Evolutionary conservation across 1,139 yeast species (phyloP), one percentile per base, ranked within the genome.

Genomic region (Candida mesenterica): DNA sequence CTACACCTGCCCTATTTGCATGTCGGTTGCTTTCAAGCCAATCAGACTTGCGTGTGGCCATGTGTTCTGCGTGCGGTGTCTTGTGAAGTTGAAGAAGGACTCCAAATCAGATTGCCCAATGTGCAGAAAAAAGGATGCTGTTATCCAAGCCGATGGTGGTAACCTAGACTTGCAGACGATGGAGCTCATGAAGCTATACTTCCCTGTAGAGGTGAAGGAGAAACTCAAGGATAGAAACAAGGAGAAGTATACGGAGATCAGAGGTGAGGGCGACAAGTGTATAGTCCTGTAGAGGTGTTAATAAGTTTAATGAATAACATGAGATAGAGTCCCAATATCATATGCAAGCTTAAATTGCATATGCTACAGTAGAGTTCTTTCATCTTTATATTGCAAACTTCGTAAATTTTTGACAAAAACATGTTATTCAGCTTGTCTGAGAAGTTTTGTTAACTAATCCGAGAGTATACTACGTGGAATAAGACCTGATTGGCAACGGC

Each of bases 1-100:
- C 52, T 83, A 80, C 49, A 65, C 77, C 3, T 83, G 92, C 52
- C 89, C 90, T 1, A 76, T 83, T 6, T 83, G 92, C 52, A 73
- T 77, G 55, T 69, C 75, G 4, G 71, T 83, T 28, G 88, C 89
- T 0, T 82, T 72, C 56, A 82, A 82, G 49, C 92, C 92, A 1
- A 79, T 83, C 32, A 58, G 78, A 33, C 62, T 83, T 15, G 59
- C 59, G 9, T 83, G 92, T 55, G 72, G 73, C 1, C 92, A 83
- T 52, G 60, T 81, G 18, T 83, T 82, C 53, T 83, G 92, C 55
- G 80, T 83, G 3, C 57, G 89, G 33, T 83, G 92, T 48, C 57
- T 82, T 41, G 82, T 83, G 13, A 81, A 80, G 46, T 51, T 83
- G 48, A 84, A 82, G 51, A 68, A 83, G 36, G 70, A 73, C 33